Base-by-base conservation (phyloP, 208 protist genomes). In the Strigomonas culicis region DNA sequence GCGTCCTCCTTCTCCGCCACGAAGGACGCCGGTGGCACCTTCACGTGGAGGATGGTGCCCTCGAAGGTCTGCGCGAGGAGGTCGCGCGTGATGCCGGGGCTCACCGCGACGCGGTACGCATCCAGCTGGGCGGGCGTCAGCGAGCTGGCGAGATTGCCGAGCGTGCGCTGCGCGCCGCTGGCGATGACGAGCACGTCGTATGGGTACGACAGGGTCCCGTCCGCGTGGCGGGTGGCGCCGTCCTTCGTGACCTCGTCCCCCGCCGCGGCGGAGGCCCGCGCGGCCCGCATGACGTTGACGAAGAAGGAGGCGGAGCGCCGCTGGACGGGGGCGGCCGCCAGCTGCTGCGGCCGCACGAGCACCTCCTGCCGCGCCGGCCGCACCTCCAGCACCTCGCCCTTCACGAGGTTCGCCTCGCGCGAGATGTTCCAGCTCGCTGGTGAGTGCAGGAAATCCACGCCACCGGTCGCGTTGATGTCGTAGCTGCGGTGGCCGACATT, bases 401-500 rank as follows among this genome's bases (percentile, higher is more conserved):
- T 67, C 1, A 95, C 80, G 6, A 95, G 75, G 17, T 75, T 52
- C 19, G 90, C 86, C 25, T 90, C 82, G 4, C 84, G 76, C 22
- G 86, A 88, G 8, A 95, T 74, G 70, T 92, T 93, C 82, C 86
- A 93, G 47, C 84, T 72, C 17, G 77, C 76, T 0, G 86, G 80
- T 0, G 90, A 90, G 49, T 79, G 81, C 43, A 92, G 55, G 6
- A 80, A 70, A 62, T 95, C 85, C 1, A 87, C 44, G 44, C 75
- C 84, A 27, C 86, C 80, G 1, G 83, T 83, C 15, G 82, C 90
- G 63, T 83, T 86, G 3, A 93, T 51, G 67, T 95, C 90, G 72
- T 95, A 95, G 76, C 90, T 95, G 32, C 90, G 81, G 72, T 92
- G 84, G 0, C 90, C 90, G 11, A 91, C 90, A 56, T 90, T 78